phyloP scores from a whole-genome alignment of 176 grass and related monocot genomes.

The Tillandsia leiboldiana region DNA sequence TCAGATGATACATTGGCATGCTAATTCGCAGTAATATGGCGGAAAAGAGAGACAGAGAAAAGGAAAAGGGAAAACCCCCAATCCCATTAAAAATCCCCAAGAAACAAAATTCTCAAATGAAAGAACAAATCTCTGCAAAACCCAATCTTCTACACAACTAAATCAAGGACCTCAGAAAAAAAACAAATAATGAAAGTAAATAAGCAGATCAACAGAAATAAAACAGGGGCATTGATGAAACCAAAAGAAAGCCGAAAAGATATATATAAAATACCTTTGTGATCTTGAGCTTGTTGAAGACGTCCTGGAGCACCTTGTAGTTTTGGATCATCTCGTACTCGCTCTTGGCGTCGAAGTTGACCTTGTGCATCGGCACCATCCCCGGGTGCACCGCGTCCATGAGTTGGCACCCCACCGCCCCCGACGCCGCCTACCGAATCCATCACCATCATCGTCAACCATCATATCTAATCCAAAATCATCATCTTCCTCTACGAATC shows the following conservation, averaged over 20 bases:
- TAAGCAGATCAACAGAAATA: neutral
- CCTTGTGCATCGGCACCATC: constrained; percentile 92
- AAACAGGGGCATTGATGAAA: neutral
- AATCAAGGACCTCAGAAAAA: neutral
- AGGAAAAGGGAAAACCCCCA: too few relatives aligned
- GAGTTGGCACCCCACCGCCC: constrained; percentile 82
- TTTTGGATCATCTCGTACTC: constrained; percentile 99
- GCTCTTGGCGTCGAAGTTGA: constrained; percentile 92
- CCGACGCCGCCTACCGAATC: constrained; percentile 57
- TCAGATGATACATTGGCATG: too few relatives aligned
- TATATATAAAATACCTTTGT: constrained; percentile 44
- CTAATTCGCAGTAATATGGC: too few relatives aligned
- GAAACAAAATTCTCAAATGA: too few relatives aligned
- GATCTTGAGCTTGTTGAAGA: constrained; percentile 94
- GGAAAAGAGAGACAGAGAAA: too few relatives aligned
- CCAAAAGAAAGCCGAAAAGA: neutral
- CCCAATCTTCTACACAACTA: too few relatives aligned
- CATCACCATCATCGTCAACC: neutral
- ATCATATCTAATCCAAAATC: too few relatives aligned
- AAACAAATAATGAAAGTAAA: neutral
- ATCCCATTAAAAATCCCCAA: too few relatives aligned
- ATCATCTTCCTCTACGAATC: too few relatives aligned
- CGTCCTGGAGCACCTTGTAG: constrained; percentile 97
- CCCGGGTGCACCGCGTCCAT: constrained; percentile 89
- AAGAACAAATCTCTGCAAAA: too few relatives aligned